Evolutionary conservation across 257 asterid genomes (phyloP), one percentile per base, ranked within the genome.

Genomic region (Sherardia arvensis): DNA sequence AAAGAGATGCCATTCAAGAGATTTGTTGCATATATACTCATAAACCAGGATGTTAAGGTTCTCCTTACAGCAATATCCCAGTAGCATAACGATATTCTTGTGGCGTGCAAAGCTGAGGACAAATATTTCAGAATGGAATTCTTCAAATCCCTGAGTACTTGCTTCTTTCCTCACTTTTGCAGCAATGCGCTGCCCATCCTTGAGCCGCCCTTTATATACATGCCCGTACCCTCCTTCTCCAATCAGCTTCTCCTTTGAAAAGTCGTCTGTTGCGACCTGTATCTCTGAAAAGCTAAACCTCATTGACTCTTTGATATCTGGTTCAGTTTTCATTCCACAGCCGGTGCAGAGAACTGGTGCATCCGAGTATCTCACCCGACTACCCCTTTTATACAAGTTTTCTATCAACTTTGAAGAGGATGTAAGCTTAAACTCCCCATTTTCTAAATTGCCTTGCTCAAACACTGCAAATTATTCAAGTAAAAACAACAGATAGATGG

Each of bases 141-240:
- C 94, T 7, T 74, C 26, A 72, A 78, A 87, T 7, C 94, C 96
- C 79, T 87, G 96, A 22, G 79, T 66, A 61, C 93, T 89, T 49
- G 76, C 85, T 79, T 89, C 95, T 71, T 89, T 89, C 48, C 88
- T 78, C 67, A 89, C 94, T 74, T 86, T 89, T 68, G 93, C 95
- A 66, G 93, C 91, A 73, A 89, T 84, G 66, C 36, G 67, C 80
- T 89, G 93, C 58, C 96, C 96, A 48, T 83, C 81, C 63, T 78
- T 86, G 12, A 89, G 81, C 73, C 55, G 8, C 34, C 96, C 95
- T 83, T 79, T 84, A 63, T 89, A 89, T 45, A 86, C 95, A 72
- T 62, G 79, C 40, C 95, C 96, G 66, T 84, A 86, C 51, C 95
- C 96, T 32, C 93, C 96, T 83, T 89, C 95, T 64, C 96, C 93